Evolutionary conservation across 371 early-diverging fungal species (phyloP), one percentile per base, ranked within the genome.

Genomic region (Coemansia sp.): DNA sequence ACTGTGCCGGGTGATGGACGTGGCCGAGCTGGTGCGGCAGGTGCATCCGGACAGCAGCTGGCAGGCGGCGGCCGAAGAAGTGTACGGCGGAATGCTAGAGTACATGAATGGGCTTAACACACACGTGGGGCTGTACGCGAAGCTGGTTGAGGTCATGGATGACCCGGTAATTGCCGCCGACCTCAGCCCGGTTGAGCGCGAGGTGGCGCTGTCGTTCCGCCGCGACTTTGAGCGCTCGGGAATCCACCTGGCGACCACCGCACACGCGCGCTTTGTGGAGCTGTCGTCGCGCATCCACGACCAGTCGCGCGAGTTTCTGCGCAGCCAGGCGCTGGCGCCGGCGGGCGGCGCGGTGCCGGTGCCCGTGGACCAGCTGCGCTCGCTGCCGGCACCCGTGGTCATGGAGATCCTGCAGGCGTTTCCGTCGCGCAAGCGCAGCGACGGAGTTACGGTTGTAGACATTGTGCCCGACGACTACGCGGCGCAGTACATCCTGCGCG

Each of bases 181-280:
- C 10, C 83, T 92, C 26, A 82, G 84, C 1, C 63, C 80, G 4
- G 88, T 93, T 50, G 97, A 95, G 69, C 81, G 72, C 45, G 83
- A 84, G 16, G 93, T 92, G 0, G 97, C 94, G 0, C 66, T 84
- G 34, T 86, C 94, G 12, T 92, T 98, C 59, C 59, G 93, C 54
- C 69, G 85, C 6, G 98, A 98, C 67, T 98, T 98, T 69, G 94
- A 96, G 81, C 90, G 93, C 66, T 91, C 93, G 0, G 97, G 98
- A 6, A 93, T 97, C 57, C 93, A 94, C 71, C 79, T 98, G 63
- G 81, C 89, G 30, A 81, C 80, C 8, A 65, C 71, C 7, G 81
- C 87, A 30, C 87, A 94, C 3, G 75, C 80, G 1, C 77, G 85
- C 45, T 94, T 93, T 82, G 94, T 97, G 0, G 76, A 78, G 12